Base-by-base conservation (phyloP, 352 stramenopile genomes). In the Phytophthora hibernalis region DNA sequence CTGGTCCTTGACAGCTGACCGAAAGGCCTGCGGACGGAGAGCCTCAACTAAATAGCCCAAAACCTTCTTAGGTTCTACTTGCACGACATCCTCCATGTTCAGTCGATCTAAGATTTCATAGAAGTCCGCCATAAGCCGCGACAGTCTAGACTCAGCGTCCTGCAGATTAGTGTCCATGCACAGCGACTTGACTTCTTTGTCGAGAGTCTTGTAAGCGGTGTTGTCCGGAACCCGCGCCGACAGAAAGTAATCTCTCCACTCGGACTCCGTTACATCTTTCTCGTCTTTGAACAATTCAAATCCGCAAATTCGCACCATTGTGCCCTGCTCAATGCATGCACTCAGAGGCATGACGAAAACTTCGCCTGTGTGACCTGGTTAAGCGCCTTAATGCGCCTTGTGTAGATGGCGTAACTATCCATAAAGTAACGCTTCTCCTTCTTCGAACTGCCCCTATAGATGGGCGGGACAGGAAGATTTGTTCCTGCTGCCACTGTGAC, bases 281-380 rank as follows among this genome's bases (percentile, higher is more conserved):
- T 61, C 58, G 11, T 59, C 58, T 31, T 54, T 66, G 20, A 68
- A 61, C 3, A 61, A 11, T n/a, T 61, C 49, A 22, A 68, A 68
- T 9, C 49, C 58, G 24, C 49, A 54, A 49, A 59, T 56, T 18
- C 43, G 21, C 10, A 68, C 43, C 51, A 56, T 31, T 0, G 51
- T 57, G 4, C 51, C 45, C 38, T 68, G 24, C 33, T 57, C 50
- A 3, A 61, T 61, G 26, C 60, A 68, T 7, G 50, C 60, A 31
- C 60, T 54, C 10, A 61, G 12, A 7, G 44, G 43, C 42, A 68
- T 68, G 9, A 57, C 38, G 63, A 69, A 20, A 69, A 43, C 35
- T 63, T 53, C 2, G n/a, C 21, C 13, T 59, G 45, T 5, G 28
- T 54, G 8, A 37, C 28, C 35, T 68, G 44, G n/a, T 63, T 68